Conservation (phyloP, 441 rosid genomes). For the Syzygium malaccense region DNA sequence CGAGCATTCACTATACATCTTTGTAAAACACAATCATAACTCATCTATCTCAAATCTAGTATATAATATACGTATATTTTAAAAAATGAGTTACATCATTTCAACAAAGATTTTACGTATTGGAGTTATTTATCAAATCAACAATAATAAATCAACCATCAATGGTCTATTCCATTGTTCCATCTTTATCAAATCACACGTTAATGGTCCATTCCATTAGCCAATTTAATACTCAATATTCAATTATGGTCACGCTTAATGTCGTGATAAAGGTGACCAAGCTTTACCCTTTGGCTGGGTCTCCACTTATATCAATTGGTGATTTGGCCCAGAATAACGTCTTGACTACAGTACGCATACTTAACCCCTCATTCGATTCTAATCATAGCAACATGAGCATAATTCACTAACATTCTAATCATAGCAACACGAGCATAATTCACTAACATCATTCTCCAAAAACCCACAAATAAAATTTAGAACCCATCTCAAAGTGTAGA, state of each 20-base stretch:
- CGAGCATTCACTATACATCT: too few species aligned
- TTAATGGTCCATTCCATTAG: too few species aligned
- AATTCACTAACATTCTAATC: neutral
- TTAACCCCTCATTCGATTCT: neutral
- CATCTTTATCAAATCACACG: too few species aligned
- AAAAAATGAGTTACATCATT: too few species aligned
- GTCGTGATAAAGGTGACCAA: neutral
- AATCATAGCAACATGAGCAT: neutral
- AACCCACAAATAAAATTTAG: neutral
- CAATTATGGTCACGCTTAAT: too few species aligned
- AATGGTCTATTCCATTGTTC: too few species aligned
- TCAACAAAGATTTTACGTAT: too few species aligned
- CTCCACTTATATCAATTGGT: neutral
- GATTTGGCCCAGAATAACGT: neutral
- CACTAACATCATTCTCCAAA: neutral
- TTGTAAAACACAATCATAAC: too few species aligned
- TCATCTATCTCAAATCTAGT: too few species aligned
- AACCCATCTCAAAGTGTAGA: neutral
- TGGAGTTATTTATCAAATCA: too few species aligned
- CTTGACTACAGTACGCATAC: neutral
- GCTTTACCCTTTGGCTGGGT: fast-evolving
- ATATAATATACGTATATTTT: too few species aligned
- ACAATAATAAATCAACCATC: too few species aligned
- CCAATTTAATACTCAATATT: neutral
- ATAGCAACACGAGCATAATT: neutral